phyloP scores from a whole-genome alignment of 805 yeast genomes.

The Spathaspora sp. region DNA sequence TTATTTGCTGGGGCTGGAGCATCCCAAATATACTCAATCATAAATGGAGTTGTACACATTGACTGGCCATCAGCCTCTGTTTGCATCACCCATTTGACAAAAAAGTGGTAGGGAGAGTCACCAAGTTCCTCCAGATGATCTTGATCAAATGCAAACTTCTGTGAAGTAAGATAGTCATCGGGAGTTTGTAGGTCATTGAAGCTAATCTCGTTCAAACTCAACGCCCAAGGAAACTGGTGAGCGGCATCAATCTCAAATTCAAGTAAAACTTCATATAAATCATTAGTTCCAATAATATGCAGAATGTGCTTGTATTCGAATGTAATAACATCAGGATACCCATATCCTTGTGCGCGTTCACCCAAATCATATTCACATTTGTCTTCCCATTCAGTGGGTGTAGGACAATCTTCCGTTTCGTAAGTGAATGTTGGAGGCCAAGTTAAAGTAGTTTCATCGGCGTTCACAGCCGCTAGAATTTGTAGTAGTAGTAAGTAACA shows the following conservation, averaged over 20 bases:
- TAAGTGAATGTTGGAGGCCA: not conserved
- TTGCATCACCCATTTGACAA: constrained; percentile 1
- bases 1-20: not conserved
- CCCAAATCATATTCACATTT: not conserved
- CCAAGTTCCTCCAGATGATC: not conserved
- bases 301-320: not conserved
- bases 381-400: not conserved
- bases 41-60: not conserved
- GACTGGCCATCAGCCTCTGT: not conserved
- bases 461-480: too few species aligned
- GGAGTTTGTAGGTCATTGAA: not conserved
- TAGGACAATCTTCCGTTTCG: not conserved
- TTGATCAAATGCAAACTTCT: not conserved
- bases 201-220: not conserved
- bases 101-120: not conserved
- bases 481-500: too few species aligned
- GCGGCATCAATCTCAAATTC: not conserved
- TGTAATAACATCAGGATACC: not conserved
- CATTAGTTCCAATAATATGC: not conserved
- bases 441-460: too few species aligned
- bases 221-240: not conserved
- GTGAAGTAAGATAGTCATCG: not conserved
- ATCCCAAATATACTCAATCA: not conserved
- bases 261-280: not conserved
- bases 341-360: not conserved